Percentiles rank a stretch among this genome's conserved stretches.
Evolutionary conservation across 2,329 filamentous ascomycete genomes (phyloP).

Genomic region (Westerdykella aurantiaca): DNA sequence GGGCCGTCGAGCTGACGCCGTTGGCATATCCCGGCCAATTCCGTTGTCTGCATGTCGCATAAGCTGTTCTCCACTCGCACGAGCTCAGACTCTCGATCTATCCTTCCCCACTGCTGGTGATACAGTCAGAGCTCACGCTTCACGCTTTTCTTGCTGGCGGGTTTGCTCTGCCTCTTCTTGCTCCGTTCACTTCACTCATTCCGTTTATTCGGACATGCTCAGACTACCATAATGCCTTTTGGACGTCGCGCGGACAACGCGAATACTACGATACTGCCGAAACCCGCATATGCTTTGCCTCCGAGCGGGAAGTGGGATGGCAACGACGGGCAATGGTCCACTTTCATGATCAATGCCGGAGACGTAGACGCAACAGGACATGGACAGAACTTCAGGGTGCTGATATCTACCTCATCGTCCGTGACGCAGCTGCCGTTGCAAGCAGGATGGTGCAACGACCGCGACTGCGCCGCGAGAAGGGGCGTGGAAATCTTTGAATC

Average conservation of each 20-base stretch:
- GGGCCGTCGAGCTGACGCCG: no score
- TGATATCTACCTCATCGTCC: conserved; percentile 28
- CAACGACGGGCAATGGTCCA: conserved; percentile 40
- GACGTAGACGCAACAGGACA: conserved; percentile 15
- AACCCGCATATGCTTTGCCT: conserved; percentile 10
- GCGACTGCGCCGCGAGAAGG: conserved; percentile 23
- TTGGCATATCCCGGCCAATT: background rate
- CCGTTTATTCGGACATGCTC: conserved; percentile 9
- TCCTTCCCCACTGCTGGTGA: no score
- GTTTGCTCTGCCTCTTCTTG: background rate
- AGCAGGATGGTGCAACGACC: conserved; percentile 21
- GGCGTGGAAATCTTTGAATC: conserved; percentile 19
- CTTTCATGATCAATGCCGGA: conserved; percentile 38
- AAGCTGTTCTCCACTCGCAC: conserved; percentile 4
- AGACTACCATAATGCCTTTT: conserved; percentile 16
- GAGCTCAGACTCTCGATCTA: no score
- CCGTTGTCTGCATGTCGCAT: conserved; percentile 9
- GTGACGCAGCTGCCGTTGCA: conserved; percentile 21
- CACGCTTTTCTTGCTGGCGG: no score
- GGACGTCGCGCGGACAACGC: conserved; percentile 17
- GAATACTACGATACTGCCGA: conserved; percentile 5
- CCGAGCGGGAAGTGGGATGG: conserved; percentile 30
- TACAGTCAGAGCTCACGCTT: no score
- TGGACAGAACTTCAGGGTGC: conserved; percentile 34
- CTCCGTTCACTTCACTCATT: no score